Evolutionary conservation across 2,329 filamentous ascomycete genomes (phyloP).

Genomic region (Sclerotinia glacialis): DNA sequence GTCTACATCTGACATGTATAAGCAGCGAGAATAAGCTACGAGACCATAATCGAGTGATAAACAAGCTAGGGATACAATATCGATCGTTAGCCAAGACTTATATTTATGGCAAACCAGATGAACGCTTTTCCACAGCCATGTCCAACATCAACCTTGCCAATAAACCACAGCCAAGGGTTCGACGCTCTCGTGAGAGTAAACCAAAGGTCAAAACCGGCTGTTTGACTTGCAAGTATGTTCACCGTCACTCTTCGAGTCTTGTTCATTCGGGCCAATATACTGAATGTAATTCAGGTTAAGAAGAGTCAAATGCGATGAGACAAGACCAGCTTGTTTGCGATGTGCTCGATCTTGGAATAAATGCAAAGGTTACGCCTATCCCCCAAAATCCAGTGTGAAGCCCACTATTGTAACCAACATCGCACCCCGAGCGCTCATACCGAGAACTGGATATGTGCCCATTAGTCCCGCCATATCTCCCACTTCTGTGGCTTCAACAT

Average conservation of each 20-base stretch:
- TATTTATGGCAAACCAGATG: slow-evolving; percentile 13
- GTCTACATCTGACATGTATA: neutral
- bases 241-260: neutral
- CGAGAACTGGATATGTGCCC: slow-evolving; percentile 10
- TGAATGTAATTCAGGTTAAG: slow-evolving; percentile 31
- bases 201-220: slow-evolving; percentile 39
- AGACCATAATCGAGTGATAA: neutral
- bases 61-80: neutral
- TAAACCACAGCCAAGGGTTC: slow-evolving; percentile 10
- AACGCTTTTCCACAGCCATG: slow-evolving; percentile 4
- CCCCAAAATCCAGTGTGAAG: neutral
- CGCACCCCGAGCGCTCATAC: slow-evolving; percentile 3
- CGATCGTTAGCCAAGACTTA: neutral
- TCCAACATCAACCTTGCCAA: neutral
- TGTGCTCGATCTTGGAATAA: slow-evolving; percentile 37
- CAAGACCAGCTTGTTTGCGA: slow-evolving; percentile 36
- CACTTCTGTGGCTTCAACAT: slow-evolving; percentile 10
- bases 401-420: slow-evolving; percentile 9
- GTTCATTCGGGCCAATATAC: neutral
- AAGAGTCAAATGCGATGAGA: slow-evolving; percentile 40
- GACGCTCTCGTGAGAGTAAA: slow-evolving; percentile 33
- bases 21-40: neutral
- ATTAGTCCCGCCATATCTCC: slow-evolving; percentile 11
- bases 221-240: slow-evolving; percentile 39
- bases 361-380: slow-evolving; percentile 38